Conservation (phyloP, 495 filamentous ascomycete genomes). For the Bombardia bombarda region DNA sequence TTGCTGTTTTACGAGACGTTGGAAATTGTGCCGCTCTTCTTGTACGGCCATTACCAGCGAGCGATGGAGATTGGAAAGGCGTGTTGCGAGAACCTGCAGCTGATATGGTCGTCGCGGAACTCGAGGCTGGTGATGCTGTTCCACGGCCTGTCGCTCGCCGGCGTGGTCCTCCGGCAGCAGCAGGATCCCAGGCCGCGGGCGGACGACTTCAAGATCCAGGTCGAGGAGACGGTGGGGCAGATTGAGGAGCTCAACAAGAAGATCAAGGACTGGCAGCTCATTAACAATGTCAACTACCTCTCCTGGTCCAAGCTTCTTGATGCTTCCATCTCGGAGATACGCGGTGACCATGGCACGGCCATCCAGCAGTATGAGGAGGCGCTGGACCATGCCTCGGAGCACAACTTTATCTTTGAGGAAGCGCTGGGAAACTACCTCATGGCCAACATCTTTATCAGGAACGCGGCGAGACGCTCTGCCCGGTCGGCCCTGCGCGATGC, state of each 20-base stretch:
- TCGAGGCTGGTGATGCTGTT: conserved; percentile 55
- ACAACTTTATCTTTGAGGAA: conserved; percentile 73
- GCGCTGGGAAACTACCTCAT: conserved; percentile 70
- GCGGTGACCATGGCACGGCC: conserved; percentile 50
- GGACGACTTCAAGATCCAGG: conserved; percentile 40
- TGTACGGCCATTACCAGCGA: conserved; percentile 66
- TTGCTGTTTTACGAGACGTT: conserved; percentile 65
- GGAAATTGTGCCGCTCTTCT: conserved; percentile 62
- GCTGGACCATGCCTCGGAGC: conserved; percentile 70
- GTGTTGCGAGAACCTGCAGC: conserved; percentile 48
- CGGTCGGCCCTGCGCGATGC: conserved; percentile 64
- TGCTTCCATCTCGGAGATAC: conserved; percentile 62
- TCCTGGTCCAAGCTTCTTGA: conserved; percentile 69
- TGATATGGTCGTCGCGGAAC: conserved; percentile 67
- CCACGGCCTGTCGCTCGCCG: conserved; percentile 61
- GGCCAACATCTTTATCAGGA: conserved; percentile 66
- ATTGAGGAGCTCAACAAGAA: conserved; percentile 48
- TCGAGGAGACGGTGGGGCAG: conserved; percentile 46
- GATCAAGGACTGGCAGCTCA: conserved; percentile 58
- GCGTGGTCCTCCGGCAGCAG: conserved; percentile 53
- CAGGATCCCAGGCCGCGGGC: conserved; percentile 42
- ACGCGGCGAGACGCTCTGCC: conserved; percentile 64
- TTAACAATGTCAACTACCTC: conserved; percentile 72
- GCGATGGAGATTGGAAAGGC: conserved; percentile 58
- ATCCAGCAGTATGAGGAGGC: conserved; percentile 65